phyloP scores from a whole-genome alignment of 306 rosid genomes.

The Quercus bicolor region DNA sequence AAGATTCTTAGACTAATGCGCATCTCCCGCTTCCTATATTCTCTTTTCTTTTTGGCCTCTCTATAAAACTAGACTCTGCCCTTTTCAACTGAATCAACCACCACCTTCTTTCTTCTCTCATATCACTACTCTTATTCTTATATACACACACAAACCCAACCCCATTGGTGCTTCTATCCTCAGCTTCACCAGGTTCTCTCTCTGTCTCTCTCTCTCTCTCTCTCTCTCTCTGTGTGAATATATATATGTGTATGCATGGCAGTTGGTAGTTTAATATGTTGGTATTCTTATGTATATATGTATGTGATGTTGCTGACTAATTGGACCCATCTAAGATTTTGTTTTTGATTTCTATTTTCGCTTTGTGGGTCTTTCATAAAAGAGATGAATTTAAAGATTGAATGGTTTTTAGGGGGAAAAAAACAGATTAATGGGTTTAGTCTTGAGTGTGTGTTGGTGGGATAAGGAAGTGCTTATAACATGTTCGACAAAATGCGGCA shows the following conservation, averaged over 20 bases:
- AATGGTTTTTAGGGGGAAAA: neutral
- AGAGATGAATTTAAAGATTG: neutral
- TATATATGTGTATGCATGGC: neutral
- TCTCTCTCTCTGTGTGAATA: neutral
- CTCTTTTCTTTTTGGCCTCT: conserved; percentile 11
- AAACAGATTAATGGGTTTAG: neutral
- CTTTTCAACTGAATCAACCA: conserved; percentile 24
- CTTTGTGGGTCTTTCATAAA: neutral
- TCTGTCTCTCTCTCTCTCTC: conserved; percentile 1
- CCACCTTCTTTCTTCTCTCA: neutral
- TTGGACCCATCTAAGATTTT: neutral
- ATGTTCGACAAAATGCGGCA: neutral
- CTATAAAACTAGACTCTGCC: neutral
- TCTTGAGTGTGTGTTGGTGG: neutral
- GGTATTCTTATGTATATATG: neutral
- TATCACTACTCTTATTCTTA: neutral
- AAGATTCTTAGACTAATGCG: conserved; percentile 50
- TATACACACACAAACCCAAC: neutral
- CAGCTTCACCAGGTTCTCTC: conserved; percentile 39
- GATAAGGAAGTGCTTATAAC: neutral
- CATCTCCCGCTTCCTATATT: conserved; percentile 41
- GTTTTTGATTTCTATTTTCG: neutral
- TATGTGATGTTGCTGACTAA: neutral
- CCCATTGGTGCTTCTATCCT: conserved; percentile 14
- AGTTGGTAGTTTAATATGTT: neutral